A percentile compares a stretch with the other conserved stretches of the same genome.
Evolutionary conservation across 805 yeast genomes (phyloP).

Genomic region (Kluyveromyces aestuarii): DNA sequence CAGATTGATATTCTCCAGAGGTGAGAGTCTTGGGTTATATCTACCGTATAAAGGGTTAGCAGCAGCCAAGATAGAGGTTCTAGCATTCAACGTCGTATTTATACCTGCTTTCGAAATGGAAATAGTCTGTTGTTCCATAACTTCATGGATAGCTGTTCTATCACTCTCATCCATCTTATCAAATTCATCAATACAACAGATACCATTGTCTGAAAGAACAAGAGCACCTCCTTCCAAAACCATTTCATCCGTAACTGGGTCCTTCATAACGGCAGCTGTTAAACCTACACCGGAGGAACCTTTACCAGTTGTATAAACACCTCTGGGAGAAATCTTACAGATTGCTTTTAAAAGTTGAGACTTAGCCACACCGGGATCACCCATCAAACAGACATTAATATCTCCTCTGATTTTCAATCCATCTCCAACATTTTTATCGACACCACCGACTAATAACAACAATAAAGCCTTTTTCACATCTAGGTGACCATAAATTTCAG

Average conservation of each 20-base stretch:
- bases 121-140: constrained; percentile 98
- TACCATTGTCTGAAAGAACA: constrained; percentile 93
- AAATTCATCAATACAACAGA: constrained; percentile 97
- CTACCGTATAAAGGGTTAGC: constrained; percentile 98
- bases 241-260: constrained; percentile 98
- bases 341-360: constrained; percentile 90
- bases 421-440: constrained; percentile 87
- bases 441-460: constrained; percentile 86
- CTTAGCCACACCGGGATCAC: constrained; percentile 99
- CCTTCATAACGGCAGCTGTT: constrained; percentile 98
- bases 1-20: constrained; percentile 88
- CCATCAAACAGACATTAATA: constrained; percentile 91
- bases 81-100: constrained; percentile 89
- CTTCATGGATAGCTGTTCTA: constrained; percentile 89
- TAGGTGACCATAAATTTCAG: constrained; percentile 90
- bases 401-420: constrained; percentile 98
- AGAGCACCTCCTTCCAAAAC: constrained; percentile 97
- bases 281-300: constrained; percentile 99
- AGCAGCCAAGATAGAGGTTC: constrained; percentile 93
- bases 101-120: constrained; percentile 97
- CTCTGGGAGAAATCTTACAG: constrained; percentile 88
- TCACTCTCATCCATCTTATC: constrained; percentile 98
- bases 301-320: constrained; percentile 95
- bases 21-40: constrained; percentile 82
- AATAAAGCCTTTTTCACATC: constrained; percentile 90